A percentile compares a stretch with the other conserved stretches of the same genome.
These are phyloP conservation scores for Ceratocystis diversiconidia DNA, from an alignment of 2,329 filamentous ascomycete genomes.

Conservation along the genomic window DNA sequence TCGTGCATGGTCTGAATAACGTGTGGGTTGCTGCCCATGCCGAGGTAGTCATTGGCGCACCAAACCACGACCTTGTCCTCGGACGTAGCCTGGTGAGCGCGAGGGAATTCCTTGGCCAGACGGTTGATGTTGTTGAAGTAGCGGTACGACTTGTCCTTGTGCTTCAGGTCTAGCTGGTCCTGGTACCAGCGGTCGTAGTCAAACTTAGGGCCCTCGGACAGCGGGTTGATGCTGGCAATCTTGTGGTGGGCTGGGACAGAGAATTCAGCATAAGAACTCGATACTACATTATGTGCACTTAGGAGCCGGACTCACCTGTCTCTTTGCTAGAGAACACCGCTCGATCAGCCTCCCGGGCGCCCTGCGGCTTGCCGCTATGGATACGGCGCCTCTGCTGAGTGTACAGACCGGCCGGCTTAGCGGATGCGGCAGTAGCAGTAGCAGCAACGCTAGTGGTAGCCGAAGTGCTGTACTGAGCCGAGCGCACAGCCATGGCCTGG, in stretches of 20 bases:
- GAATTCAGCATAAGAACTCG: background rate
- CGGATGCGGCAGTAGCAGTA: conserved; percentile 29
- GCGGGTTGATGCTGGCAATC: conserved; percentile 19
- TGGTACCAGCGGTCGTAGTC: conserved; percentile 86
- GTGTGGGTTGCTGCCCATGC: conserved; percentile 83
- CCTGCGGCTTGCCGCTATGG: conserved; percentile 12
- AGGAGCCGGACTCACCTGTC: conserved; percentile 11
- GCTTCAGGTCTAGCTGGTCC: conserved; percentile 88
- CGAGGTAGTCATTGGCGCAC: conserved; percentile 98
- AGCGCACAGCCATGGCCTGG: conserved; percentile 85
- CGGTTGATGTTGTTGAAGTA: conserved; percentile 99
- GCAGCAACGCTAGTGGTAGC: conserved; percentile 30
- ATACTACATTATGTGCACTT: background rate
- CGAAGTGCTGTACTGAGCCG: conserved; percentile 37
- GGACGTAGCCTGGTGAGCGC: conserved; percentile 72
- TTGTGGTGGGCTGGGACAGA: conserved; percentile 12
- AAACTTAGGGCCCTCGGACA: conserved; percentile 45
- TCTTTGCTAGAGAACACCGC: conserved; percentile 17
- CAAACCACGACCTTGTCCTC: conserved; percentile 89
- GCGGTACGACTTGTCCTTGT: conserved; percentile 98
- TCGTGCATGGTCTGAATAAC: conserved; percentile 89
- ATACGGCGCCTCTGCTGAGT: conserved; percentile 11
- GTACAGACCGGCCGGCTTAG: conserved; percentile 20
- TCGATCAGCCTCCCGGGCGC: conserved; percentile 16
- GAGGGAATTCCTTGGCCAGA: conserved; percentile 87